Evolutionary conservation across 1,139 yeast species (phyloP), one percentile per base, ranked within the genome.

Genomic region (Geotrichum candidum): DNA sequence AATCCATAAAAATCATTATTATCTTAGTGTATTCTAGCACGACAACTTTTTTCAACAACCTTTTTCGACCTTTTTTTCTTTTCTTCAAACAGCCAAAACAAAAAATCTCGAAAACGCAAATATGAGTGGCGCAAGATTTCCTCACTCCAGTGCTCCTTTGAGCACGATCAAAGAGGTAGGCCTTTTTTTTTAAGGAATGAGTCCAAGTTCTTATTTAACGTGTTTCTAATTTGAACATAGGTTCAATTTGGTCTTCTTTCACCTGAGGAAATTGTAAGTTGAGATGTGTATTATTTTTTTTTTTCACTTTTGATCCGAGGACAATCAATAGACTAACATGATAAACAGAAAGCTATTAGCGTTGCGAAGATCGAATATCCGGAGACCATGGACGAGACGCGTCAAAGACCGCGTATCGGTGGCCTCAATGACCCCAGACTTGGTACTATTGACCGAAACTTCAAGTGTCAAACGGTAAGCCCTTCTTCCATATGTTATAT

Each of bases 311-410:
- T 25, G 31, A 35, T 57, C n/a, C 9, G 15, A 15, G 15, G 25
- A 15, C 27, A 13, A 29, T 15, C 9, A 38, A 52, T 38, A 27
- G 48, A 41, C 45, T 58, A 51, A 54, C 31, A 27, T 38, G n/a
- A 22, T 22, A 3, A 60, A 11, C 65, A 78, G 81, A 84, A 96
- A 77, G 97, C 98, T 58, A 90, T 94, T 68, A 90, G 97, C 65
- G 98, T 94, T 65, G 98, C 97, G 57, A 92, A 94, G 75, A 90
- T 94, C 71, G 97, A 92, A 77, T 94, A 89, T 72, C 99, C 99
- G 22, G 99, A 95, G 77, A 94, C 97, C 27, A 94, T 94, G 96
- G 99, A 95, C 76, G 98, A 92, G 77, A 84, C 97, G 50, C 91
- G 96, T 64, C 89, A 88, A 73, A 87, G 90, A 67, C 98, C 98